These are phyloP conservation scores for Lasiodiplodia theobromae DNA, from an alignment of 2,329 filamentous ascomycete genomes.

Conservation along the genomic window DNA sequence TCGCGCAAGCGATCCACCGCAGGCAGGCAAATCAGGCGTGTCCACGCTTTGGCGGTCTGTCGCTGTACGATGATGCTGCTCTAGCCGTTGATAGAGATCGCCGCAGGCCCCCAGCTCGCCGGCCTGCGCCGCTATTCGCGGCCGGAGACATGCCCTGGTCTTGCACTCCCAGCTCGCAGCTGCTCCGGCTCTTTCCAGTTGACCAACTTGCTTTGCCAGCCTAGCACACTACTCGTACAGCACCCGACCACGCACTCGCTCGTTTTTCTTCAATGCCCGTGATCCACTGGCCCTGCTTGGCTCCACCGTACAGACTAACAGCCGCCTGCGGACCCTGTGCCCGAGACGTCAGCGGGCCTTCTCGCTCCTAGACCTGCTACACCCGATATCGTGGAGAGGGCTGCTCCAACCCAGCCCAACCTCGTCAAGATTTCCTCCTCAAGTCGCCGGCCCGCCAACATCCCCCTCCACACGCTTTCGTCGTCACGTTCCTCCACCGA, in stretches of 20 bases:
- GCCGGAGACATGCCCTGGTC: conserved; percentile 21
- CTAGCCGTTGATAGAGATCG: conserved; percentile 25
- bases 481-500: conserved; percentile 53
- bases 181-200: conserved; percentile 25
- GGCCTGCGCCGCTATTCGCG: conserved; percentile 24
- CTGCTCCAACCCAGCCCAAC: conserved; percentile 69
- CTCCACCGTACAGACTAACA: conserved; percentile 28
- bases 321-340: conserved; percentile 30
- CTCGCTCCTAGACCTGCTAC: conserved; percentile 28
- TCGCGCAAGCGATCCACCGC: conserved; percentile 20
- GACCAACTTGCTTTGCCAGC: conserved; percentile 23
- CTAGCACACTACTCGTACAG: conserved; percentile 28
- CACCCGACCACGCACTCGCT: conserved; percentile 27
- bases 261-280: conserved; percentile 29
- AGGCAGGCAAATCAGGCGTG: conserved; percentile 24
- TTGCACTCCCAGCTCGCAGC: conserved; percentile 10
- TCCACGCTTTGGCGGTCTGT: conserved; percentile 27
- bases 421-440: conserved; percentile 84
- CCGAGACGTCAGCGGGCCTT: conserved; percentile 29
- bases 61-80: conserved; percentile 26
- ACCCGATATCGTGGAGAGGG: conserved; percentile 33
- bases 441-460: conserved; percentile 79
- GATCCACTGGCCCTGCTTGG: conserved; percentile 30
- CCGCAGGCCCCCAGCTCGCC: conserved; percentile 23
- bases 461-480: conserved; percentile 80